Conservation (phyloP, 805 yeast genomes). For the Metschnikowia peoriensis region DNA sequence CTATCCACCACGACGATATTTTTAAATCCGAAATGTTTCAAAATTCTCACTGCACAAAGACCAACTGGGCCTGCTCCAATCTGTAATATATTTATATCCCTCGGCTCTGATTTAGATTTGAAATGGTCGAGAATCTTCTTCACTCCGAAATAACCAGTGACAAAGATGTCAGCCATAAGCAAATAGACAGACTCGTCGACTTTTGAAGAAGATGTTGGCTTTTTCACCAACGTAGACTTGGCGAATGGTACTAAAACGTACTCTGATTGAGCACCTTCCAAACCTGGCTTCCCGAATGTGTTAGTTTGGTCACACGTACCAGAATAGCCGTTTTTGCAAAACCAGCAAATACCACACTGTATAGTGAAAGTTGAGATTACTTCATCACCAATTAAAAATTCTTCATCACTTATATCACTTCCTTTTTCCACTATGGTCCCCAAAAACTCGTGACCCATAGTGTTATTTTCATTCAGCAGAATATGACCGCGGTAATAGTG, state of each 20-base stretch:
- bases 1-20: conserved; percentile 49
- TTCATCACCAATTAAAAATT: conserved; percentile 44
- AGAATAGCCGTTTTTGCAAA: conserved; percentile 52
- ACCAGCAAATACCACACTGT: conserved; percentile 61
- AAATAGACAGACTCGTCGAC: conserved; percentile 43
- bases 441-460: conserved; percentile 54
- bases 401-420: conserved; percentile 18
- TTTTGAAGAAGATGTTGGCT: conserved; percentile 29
- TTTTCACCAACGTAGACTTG: conserved; percentile 45
- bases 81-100: conserved; percentile 45
- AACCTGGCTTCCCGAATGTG: conserved; percentile 56
- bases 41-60: conserved; percentile 47
- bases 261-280: conserved; percentile 65
- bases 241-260: conserved; percentile 60
- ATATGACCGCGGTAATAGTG: conserved; percentile 56
- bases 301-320: conserved; percentile 54
- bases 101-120: conserved; percentile 5
- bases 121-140: conserved; percentile 42
- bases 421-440: conserved; percentile 46
- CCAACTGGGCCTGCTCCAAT: conserved; percentile 65
- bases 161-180: conserved; percentile 63
- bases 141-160: conserved; percentile 61
- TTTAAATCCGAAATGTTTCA: conserved; percentile 44
- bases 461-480: conserved; percentile 31
- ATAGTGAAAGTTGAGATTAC: conserved; percentile 48